These are phyloP conservation scores for Artemisia princeps DNA, from an alignment of 140 eudicot species.

Conservation along the genomic window DNA sequence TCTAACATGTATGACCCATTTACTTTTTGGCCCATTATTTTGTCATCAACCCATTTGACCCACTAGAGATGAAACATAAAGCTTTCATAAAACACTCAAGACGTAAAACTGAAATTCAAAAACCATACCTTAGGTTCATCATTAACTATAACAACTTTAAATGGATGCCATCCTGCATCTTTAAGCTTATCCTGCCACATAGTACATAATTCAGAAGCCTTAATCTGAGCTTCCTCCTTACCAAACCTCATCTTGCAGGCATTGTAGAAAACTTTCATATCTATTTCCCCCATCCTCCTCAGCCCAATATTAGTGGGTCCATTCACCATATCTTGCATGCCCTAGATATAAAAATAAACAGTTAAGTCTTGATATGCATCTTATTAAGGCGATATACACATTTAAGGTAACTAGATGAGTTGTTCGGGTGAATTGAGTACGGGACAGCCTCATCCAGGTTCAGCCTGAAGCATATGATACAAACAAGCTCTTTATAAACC, in stretches of 20 bases:
- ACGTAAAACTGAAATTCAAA: neutral
- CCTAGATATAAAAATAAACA: slow-evolving; percentile 25
- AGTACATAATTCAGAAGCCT: slow-evolving; percentile 51
- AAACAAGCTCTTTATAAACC: neutral
- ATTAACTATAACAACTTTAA: slow-evolving; percentile 27
- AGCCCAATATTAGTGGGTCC: slow-evolving; percentile 38
- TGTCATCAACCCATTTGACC: neutral
- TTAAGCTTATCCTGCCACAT: slow-evolving; percentile 61
- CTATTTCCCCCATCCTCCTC: slow-evolving; percentile 65
- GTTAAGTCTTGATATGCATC: neutral
- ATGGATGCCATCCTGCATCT: slow-evolving; percentile 59
- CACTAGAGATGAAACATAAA: neutral
- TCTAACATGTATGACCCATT: neutral
- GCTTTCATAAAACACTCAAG: neutral
- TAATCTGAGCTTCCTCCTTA: slow-evolving; percentile 40
- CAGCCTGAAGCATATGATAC: too few species aligned
- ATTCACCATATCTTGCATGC: slow-evolving; percentile 31
- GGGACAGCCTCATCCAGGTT: too few species aligned
- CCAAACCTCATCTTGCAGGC: slow-evolving; percentile 43
- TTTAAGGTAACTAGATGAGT: neutral
- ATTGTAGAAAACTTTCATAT: slow-evolving; percentile 39
- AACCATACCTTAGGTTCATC: slow-evolving; percentile 22
- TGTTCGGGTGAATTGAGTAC: too few species aligned
- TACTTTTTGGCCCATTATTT: neutral
- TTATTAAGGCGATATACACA: neutral